Conservation (phyloP, 2,329 filamentous ascomycete species). For the Mariannaea sp. region DNA sequence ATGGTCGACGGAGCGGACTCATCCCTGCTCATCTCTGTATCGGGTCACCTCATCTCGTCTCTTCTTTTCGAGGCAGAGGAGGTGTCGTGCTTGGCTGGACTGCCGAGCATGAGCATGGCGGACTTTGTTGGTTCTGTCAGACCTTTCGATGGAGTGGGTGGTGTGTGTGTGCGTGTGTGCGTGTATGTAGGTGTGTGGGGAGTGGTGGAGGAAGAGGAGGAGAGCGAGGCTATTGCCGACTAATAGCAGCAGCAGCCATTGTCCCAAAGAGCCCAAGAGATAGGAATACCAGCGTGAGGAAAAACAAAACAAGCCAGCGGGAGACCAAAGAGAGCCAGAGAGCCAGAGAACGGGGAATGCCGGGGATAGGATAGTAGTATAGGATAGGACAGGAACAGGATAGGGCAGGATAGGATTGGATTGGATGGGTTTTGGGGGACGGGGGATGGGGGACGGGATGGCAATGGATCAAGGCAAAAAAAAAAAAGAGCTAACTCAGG, state of each 20-base stretch:
- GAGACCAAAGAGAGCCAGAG: constrained; percentile 18
- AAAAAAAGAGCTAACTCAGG: background rate
- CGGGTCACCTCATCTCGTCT: constrained; percentile 40
- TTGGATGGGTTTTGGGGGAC: too few species aligned
- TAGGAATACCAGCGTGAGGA: background rate
- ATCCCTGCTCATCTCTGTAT: constrained; percentile 40
- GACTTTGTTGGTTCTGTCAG: constrained; percentile 5
- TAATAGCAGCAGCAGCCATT: constrained; percentile 12
- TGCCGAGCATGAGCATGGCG: constrained; percentile 38
- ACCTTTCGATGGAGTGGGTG: constrained; percentile 1
- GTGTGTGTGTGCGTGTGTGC: too few species aligned
- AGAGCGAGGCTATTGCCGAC: constrained; percentile 19
- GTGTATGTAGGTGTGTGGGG: background rate
- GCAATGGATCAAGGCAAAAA: background rate
- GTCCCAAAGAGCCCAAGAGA: constrained; percentile 6
- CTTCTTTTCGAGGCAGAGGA: constrained; percentile 34
- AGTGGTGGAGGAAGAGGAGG: too few species aligned
- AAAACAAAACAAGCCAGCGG: background rate
- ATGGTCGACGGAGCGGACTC: constrained; percentile 39
- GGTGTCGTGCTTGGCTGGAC: constrained; percentile 31
- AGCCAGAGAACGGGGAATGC: constrained; percentile 2
- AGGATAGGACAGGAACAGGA: background rate
- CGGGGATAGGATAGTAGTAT: constrained; percentile 24
- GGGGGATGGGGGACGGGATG: constrained; percentile 19
- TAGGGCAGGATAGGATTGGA: too few species aligned